These are phyloP conservation scores for Neopestalotiopsis rosae DNA, from an alignment of 2,329 filamentous ascomycete genomes.

Conservation along the genomic window DNA sequence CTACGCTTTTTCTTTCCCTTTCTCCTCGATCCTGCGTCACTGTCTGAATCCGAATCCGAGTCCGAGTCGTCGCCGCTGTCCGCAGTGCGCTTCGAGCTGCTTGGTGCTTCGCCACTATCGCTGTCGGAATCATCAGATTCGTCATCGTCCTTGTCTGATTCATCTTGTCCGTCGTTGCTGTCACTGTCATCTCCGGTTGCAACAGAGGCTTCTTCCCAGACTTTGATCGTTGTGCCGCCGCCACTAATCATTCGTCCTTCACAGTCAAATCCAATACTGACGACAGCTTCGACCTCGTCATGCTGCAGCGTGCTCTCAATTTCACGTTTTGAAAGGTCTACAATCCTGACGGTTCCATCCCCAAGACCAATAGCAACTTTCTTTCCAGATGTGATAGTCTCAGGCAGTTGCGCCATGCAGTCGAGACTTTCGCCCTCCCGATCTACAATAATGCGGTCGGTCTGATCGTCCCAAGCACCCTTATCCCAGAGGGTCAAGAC, in stretches of 20 bases:
- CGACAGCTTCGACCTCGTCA: slow-evolving; percentile 86
- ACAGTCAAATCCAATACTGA: slow-evolving; percentile 83
- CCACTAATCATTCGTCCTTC: slow-evolving; percentile 87
- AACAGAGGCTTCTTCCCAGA: slow-evolving; percentile 77
- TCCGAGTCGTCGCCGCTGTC: slow-evolving; percentile 46
- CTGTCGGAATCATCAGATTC: slow-evolving; percentile 51
- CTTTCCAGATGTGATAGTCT: slow-evolving; percentile 71
- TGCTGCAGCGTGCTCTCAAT: slow-evolving; percentile 70
- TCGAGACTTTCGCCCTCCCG: slow-evolving; percentile 80
- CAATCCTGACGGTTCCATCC: slow-evolving; percentile 79
- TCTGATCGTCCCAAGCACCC: slow-evolving; percentile 93
- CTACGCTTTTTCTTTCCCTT: slow-evolving; percentile 51
- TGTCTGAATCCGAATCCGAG: slow-evolving; percentile 41
- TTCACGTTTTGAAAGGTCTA: slow-evolving; percentile 76
- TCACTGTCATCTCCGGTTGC: slow-evolving; percentile 47
- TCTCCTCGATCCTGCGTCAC: slow-evolving; percentile 48
- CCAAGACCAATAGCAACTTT: slow-evolving; percentile 81
- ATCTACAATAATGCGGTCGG: slow-evolving; percentile 84
- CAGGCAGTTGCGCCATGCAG: slow-evolving; percentile 73
- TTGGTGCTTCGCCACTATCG: neutral
- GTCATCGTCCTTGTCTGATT: slow-evolving; percentile 54
- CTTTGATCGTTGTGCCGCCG: slow-evolving; percentile 83
- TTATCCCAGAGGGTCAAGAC: slow-evolving; percentile 93
- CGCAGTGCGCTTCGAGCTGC: slow-evolving; percentile 44
- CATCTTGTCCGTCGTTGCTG: slow-evolving; percentile 43